These are phyloP conservation scores for Domatiomyces catenatus DNA, from an alignment of 2,329 filamentous ascomycete genomes.

Conservation along the genomic window DNA sequence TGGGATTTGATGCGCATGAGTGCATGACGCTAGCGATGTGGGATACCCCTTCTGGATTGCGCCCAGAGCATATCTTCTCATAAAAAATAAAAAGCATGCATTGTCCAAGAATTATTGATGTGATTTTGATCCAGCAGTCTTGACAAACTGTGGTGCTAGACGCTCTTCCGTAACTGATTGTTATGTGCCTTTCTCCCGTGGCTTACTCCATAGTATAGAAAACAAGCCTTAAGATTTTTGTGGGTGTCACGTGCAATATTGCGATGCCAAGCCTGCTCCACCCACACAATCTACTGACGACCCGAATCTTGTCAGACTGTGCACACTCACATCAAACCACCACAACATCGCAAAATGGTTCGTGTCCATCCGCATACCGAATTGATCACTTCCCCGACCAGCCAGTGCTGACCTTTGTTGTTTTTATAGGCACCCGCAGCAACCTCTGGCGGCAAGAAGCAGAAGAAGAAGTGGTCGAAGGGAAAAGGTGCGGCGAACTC, in stretches of 20 bases:
- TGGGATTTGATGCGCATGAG: neutral
- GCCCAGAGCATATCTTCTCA: neutral
- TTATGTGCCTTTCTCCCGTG: neutral
- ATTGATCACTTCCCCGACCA: neutral
- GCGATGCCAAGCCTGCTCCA: neutral
- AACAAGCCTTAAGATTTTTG: neutral
- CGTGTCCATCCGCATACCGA: neutral
- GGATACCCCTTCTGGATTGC: slow-evolving; percentile 6
- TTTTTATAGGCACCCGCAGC: slow-evolving; percentile 30
- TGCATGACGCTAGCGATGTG: slow-evolving; percentile 9
- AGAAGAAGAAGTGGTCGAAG: slow-evolving; percentile 45
- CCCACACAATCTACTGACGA: neutral
- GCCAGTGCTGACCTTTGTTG: slow-evolving; percentile 2
- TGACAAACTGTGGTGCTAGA: no score
- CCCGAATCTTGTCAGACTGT: neutral
- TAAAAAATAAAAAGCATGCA: neutral
- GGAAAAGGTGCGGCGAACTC: slow-evolving; percentile 35
- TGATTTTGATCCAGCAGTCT: no score
- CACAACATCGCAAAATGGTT: neutral
- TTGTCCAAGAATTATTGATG: neutral
- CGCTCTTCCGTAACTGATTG: no score
- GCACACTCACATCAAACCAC: neutral
- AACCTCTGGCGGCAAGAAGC: slow-evolving; percentile 35
- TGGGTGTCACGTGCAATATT: neutral
- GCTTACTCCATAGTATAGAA: neutral